Evolutionary conservation across 306 rosid genomes (phyloP).

Genomic region (Psophocarpus tetragonolobus): DNA sequence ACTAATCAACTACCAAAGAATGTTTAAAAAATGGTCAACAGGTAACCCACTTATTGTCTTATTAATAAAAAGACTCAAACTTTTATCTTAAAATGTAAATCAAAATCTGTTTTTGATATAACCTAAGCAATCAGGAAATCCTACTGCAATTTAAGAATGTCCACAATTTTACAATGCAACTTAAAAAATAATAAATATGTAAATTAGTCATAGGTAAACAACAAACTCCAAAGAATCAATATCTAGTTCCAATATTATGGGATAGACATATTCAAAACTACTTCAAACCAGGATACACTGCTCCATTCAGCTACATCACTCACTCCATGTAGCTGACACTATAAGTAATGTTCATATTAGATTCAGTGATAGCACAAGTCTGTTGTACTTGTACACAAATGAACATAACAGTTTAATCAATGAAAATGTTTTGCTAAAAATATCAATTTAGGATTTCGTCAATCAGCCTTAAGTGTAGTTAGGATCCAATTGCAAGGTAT

Average conservation of each 20-base stretch:
- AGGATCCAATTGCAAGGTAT: not conserved
- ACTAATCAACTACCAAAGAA: not conserved
- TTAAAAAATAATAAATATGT: not conserved
- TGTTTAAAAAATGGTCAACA: not conserved
- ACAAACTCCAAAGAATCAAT: conserved; percentile 11
- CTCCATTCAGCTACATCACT: conserved; percentile 5
- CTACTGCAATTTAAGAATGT: not conserved
- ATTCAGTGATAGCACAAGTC: not conserved
- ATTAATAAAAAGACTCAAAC: not conserved
- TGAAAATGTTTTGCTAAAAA: not conserved
- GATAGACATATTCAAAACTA: conserved; percentile 25
- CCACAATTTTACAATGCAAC: not conserved
- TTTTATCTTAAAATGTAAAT: not conserved
- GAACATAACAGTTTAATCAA: conserved; percentile 3
- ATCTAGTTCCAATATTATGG: not conserved
- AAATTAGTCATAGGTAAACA: not conserved
- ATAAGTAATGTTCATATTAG: not conserved
- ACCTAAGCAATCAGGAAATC: conserved; percentile 20
- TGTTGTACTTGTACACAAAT: not conserved
- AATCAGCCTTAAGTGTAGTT: not conserved
- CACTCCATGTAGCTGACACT: conserved; percentile 17
- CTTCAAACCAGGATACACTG: conserved; percentile 4
- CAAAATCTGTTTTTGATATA: not conserved
- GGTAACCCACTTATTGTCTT: not conserved
- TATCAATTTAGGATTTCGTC: not conserved